Evolutionary conservation across 257 asterid genomes (phyloP).

Genomic region (Solanum infundibuliforme): DNA sequence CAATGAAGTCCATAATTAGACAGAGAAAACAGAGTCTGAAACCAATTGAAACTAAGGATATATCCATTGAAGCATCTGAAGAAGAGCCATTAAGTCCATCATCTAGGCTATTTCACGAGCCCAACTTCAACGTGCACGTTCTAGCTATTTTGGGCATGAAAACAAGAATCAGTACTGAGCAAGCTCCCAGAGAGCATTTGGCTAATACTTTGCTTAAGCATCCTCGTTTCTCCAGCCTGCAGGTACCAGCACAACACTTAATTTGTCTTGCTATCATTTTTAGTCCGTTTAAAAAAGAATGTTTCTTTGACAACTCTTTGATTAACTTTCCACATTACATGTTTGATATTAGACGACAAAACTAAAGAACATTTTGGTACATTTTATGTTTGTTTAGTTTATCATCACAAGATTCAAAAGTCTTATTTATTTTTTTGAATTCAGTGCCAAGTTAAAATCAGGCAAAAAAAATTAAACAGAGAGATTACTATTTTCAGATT

Average conservation of each 20-base stretch:
- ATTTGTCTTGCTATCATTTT: no score
- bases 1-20: neutral
- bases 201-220: neutral
- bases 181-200: neutral
- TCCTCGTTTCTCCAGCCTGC: slow-evolving; percentile 1
- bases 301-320: no score
- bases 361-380: no score
- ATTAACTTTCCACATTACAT: no score
- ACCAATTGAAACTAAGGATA: neutral
- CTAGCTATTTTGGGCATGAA: neutral
- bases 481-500: neutral
- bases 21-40: neutral
- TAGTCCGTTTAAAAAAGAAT: no score
- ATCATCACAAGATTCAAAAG: no score
- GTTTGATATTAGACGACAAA: no score
- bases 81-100: neutral
- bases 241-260: neutral
- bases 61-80: neutral
- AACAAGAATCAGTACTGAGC: neutral
- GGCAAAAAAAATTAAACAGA: neutral
- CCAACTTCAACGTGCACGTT: neutral
- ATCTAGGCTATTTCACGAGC: neutral
- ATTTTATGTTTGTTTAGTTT: neutral
- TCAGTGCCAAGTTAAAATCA: neutral
- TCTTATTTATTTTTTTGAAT: no score